Evolutionary conservation across 2,329 filamentous ascomycete species (phyloP).

Genomic region (Fusarium zealandicum): DNA sequence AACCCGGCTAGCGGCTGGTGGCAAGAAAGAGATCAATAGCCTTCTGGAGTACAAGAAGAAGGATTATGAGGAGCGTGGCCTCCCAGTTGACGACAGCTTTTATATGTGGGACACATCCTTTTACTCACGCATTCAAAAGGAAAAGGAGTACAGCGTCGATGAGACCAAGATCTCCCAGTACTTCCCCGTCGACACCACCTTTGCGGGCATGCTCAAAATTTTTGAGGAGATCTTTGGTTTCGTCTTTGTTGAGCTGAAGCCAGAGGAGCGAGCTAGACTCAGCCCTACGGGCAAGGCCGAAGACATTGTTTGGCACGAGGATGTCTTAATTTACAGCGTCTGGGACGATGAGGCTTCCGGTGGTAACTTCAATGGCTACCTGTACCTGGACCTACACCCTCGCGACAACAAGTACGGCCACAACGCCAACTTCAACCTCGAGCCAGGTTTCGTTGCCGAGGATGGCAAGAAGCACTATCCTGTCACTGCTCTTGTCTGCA

Average conservation of each 20-base stretch:
- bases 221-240: constrained; percentile 85
- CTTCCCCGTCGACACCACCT: constrained; percentile 78
- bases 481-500: constrained; percentile 82
- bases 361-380: constrained; percentile 77
- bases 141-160: constrained; percentile 81
- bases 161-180: constrained; percentile 84
- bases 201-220: constrained; percentile 80
- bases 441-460: constrained; percentile 72
- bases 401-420: constrained; percentile 85
- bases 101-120: constrained; percentile 85
- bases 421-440: constrained; percentile 83
- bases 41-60: constrained; percentile 78
- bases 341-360: constrained; percentile 80
- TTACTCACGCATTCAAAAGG: constrained; percentile 81
- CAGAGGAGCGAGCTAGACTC: constrained; percentile 69
- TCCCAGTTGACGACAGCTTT: constrained; percentile 71
- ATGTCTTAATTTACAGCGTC: constrained; percentile 83
- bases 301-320: constrained; percentile 82
- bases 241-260: constrained; percentile 75
- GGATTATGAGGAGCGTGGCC: constrained; percentile 66
- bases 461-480: constrained; percentile 78
- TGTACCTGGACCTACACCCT: constrained; percentile 83
- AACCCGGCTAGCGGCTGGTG: constrained; percentile 70
- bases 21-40: constrained; percentile 72
- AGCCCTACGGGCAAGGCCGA: constrained; percentile 72